Conservation (phyloP, 805 yeast species). For the Candida alai region DNA sequence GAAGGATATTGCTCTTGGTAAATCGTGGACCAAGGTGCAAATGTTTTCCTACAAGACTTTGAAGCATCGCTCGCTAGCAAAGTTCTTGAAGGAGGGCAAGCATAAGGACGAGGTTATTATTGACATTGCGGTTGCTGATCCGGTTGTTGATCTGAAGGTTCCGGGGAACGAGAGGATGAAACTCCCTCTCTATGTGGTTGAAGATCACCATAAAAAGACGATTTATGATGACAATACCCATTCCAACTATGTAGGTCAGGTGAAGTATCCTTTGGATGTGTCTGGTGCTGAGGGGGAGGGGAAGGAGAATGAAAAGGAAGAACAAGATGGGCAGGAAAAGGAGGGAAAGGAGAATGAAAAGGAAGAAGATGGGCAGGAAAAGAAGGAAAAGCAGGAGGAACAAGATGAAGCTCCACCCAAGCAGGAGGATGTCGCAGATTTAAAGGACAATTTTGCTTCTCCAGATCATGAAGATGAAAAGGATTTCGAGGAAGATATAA, state of each 20-base stretch:
- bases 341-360: constrained; percentile 6
- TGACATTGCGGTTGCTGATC: constrained; percentile 36
- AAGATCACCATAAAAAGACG: constrained; percentile 23
- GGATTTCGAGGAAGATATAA: constrained; percentile 4
- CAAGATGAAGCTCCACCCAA: constrained; percentile 7
- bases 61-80: constrained; percentile 17
- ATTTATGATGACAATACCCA: constrained; percentile 27
- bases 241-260: constrained; percentile 9
- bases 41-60: constrained; percentile 34
- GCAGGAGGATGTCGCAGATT: constrained; percentile 1
- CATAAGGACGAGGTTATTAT: constrained; percentile 28
- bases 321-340: constrained; percentile 2
- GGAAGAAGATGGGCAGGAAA: constrained; percentile 6
- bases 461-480: no score
- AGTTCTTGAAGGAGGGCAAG: constrained; percentile 5
- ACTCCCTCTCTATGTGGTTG: constrained; percentile 26
- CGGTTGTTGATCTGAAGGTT: constrained; percentile 26
- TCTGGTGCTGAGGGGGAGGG: constrained; percentile 1
- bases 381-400: constrained; percentile 5
- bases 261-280: constrained; percentile 6
- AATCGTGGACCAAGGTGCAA: constrained; percentile 40
- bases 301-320: constrained; percentile 5
- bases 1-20: constrained; percentile 46
- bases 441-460: constrained; percentile 3
- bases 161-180: constrained; percentile 33